Evolutionary conservation across 148 eudicot species (phyloP), one percentile per base, ranked within the genome.

Genomic region (Linanthus parryae): DNA sequence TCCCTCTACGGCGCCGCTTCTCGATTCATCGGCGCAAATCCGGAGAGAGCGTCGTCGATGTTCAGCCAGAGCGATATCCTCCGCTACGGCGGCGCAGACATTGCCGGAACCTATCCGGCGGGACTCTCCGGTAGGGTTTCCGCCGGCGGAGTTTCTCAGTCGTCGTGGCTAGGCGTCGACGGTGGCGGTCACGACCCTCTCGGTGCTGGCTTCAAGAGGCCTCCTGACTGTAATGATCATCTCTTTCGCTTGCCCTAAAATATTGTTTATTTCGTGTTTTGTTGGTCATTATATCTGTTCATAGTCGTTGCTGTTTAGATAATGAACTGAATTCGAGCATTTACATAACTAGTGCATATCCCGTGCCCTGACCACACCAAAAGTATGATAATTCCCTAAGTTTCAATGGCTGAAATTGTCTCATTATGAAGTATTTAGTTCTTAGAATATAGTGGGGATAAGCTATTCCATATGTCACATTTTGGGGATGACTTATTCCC

Each of bases 181-280:
- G 48, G 59, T 3, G 58, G 61, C 14, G 41, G 59, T 8, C n/a
- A 34, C 22, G 63, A 72, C 29, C 29, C 52, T 28, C 60, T 57
- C 15, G 29, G 39, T 33, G 38, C 59, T 43, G 52, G 61, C 38
- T 20, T 56, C 26, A 77, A 77, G 68, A 72, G 78, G 14, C 28
- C 79, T 22, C 66, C 73, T 42, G 67, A 77, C 34, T 59, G 83
- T 77, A 59, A 47, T 57, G 17, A 4, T 30, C 27, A 33, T 14
- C 16, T 43, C 18, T 4, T 33, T 45, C 7, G 10, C 2, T 10
- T 15, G 8, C 22, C 13, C 29, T 28, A n/a, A n/a, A n/a, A n/a
- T n/a, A n/a, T n/a, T n/a, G n/a, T n/a, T n/a, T n/a, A n/a, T n/a
- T n/a, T n/a, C n/a, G n/a, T n/a, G n/a, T n/a, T n/a, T n/a, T n/a